These are phyloP conservation scores for Penicillium sp. DNA, from an alignment of 2,329 filamentous ascomycete species.

Conservation along the genomic window DNA sequence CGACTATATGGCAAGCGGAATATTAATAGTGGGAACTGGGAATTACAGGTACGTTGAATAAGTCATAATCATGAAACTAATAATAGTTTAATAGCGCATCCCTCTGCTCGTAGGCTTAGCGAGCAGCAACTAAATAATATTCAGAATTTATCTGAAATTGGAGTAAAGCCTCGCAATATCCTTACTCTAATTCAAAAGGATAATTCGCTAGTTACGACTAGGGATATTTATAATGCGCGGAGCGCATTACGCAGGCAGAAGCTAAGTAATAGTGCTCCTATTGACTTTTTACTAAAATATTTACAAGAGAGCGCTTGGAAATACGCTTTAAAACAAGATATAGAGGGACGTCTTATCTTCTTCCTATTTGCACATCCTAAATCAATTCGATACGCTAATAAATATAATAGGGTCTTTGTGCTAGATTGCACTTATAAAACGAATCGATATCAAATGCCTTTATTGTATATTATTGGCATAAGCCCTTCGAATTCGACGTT, in stretches of 20 bases:
- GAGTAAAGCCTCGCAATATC: background rate
- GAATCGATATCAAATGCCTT: constrained; percentile 4
- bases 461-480: constrained; percentile 1
- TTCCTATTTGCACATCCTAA: background rate
- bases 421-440: constrained; percentile 3
- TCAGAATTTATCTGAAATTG: background rate
- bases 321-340: constrained; percentile 1
- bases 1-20: background rate
- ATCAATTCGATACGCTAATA: constrained; percentile 1
- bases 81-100: background rate
- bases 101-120: background rate
- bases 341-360: background rate
- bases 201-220: background rate
- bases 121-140: background rate
- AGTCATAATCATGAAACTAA: background rate
- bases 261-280: background rate
- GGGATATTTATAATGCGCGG: background rate
- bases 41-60: background rate
- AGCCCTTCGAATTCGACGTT: background rate
- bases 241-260: background rate
- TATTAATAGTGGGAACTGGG: background rate
- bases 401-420: constrained; percentile 4
- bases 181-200: background rate
- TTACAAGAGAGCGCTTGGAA: background rate
- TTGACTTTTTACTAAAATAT: background rate